These are phyloP conservation scores for Euphorbia celastroides DNA, from an alignment of 441 rosid genomes.

Conservation along the genomic window DNA sequence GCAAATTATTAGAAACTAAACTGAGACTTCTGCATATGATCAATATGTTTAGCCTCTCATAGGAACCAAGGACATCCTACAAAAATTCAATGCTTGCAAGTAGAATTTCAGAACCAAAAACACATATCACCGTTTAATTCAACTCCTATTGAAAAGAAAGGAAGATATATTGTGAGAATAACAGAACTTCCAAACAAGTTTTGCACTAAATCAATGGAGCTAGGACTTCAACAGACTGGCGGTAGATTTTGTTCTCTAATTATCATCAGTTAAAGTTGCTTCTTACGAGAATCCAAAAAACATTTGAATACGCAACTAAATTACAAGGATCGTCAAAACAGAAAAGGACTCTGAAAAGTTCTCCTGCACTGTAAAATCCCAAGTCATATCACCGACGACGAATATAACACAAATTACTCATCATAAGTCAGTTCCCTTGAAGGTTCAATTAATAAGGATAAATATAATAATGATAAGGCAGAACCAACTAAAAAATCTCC, in stretches of 20 bases:
- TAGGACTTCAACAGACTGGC: background rate
- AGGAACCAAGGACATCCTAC: background rate
- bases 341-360: background rate
- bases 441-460: background rate
- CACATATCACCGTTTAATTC: background rate
- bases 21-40: background rate
- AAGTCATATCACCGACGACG: background rate
- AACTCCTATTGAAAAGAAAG: background rate
- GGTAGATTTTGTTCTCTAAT: background rate
- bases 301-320: background rate
- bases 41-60: background rate
- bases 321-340: background rate
- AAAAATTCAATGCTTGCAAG: background rate
- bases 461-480: background rate
- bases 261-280: background rate
- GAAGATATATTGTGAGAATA: background rate
- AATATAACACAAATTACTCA: background rate
- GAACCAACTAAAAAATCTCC: slow-evolving; percentile 7
- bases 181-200: slow-evolving; percentile 2
- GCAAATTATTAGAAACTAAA: background rate
- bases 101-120: background rate
- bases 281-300: background rate
- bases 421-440: background rate
- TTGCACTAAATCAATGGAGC: background rate
- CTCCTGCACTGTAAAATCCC: slow-evolving; percentile 7